Evolutionary conservation across 2,329 filamentous ascomycete genomes (phyloP).

Genomic region (Tolypocladium ovalisporum): DNA sequence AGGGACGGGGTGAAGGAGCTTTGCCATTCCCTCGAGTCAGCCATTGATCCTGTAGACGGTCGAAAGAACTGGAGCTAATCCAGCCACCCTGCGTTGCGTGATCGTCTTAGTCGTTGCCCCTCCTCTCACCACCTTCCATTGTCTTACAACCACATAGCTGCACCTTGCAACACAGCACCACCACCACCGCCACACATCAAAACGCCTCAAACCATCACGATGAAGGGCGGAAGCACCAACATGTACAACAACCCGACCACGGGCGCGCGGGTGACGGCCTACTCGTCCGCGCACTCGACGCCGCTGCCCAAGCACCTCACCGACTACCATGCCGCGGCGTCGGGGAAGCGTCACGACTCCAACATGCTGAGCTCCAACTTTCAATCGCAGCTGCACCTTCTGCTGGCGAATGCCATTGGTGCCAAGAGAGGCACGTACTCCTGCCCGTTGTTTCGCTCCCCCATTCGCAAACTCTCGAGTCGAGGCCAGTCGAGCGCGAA

Average conservation of each 20-base stretch:
- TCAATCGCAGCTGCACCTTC: constrained; percentile 28
- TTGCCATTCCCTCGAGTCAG: background rate
- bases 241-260: constrained; percentile 32
- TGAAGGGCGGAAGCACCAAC: constrained; percentile 26
- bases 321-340: constrained; percentile 26
- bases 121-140: background rate
- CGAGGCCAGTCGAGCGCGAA: too few species aligned
- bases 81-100: background rate
- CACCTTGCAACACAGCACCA: background rate
- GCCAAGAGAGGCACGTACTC: constrained; percentile 25
- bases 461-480: background rate
- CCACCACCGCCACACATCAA: background rate
- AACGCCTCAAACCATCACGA: constrained; percentile 6
- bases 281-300: constrained; percentile 30
- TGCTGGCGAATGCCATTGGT: constrained; percentile 28
- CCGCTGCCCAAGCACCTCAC: constrained; percentile 29
- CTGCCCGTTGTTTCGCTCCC: background rate
- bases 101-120: background rate
- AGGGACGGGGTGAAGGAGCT: background rate
- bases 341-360: constrained; percentile 15
- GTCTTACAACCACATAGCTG: background rate
- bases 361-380: constrained; percentile 30
- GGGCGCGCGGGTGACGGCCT: constrained; percentile 28
- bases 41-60: background rate
- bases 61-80: background rate